Evolutionary conservation across 805 yeast genomes (phyloP).

Genomic region (Lachancea dasiensis): DNA sequence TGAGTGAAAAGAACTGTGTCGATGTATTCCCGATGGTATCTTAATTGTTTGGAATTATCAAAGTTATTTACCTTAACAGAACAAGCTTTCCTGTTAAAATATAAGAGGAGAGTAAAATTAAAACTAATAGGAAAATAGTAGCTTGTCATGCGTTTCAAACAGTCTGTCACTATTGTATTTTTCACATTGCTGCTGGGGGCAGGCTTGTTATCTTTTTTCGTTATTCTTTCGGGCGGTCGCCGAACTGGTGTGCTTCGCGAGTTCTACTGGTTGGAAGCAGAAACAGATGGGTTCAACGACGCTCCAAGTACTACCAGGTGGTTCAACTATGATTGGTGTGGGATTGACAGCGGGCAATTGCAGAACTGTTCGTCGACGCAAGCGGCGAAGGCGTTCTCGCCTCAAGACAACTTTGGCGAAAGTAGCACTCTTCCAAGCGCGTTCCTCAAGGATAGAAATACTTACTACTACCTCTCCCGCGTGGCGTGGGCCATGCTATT

Average conservation of each 20-base stretch:
- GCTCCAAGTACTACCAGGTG: constrained; percentile 53
- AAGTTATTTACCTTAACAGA: no score
- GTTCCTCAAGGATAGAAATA: constrained; percentile 43
- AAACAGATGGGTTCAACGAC: constrained; percentile 48
- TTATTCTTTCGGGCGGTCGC: constrained; percentile 60
- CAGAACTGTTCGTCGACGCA: constrained; percentile 44
- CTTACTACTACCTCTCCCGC: constrained; percentile 62
- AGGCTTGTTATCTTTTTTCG: constrained; percentile 50
- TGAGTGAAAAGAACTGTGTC: no score
- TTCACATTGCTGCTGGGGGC: constrained; percentile 41
- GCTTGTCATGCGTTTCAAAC: constrained; percentile 21
- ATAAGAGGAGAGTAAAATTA: not conserved
- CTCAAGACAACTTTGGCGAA: constrained; percentile 63
- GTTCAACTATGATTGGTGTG: constrained; percentile 71
- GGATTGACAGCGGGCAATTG: constrained; percentile 39
- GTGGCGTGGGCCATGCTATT: constrained; percentile 60
- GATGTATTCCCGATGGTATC: no score
- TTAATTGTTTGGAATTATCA: no score
- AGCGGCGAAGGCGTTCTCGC: constrained; percentile 86
- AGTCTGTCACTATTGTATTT: constrained; percentile 27
- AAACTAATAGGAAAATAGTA: not conserved
- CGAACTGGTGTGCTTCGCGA: constrained; percentile 47
- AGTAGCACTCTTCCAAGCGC: constrained; percentile 45
- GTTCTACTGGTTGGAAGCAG: constrained; percentile 78
- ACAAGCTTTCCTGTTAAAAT: no score